Conservation (phyloP, 371 early-diverging fungal species). For the Rhizopus stolonifer region DNA sequence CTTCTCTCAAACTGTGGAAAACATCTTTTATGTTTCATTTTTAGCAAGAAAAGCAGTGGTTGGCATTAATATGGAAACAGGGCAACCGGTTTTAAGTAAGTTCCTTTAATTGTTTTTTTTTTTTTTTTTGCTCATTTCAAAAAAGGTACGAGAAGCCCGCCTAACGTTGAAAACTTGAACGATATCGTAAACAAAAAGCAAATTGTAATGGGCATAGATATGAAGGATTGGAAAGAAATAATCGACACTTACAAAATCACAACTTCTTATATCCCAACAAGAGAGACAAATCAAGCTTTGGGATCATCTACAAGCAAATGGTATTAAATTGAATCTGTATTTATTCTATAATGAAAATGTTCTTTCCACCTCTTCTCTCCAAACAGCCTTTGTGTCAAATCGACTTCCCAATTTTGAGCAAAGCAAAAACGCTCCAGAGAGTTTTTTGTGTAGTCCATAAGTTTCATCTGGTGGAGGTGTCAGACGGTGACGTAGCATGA, state of each 20-base stretch:
- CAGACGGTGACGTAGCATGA: constrained; percentile 90
- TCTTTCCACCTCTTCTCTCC: constrained; percentile 51
- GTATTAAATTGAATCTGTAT: neutral
- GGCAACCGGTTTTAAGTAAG: constrained; percentile 65
- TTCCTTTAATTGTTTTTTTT: neutral
- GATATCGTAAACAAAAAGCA: constrained; percentile 74
- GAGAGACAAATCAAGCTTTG: neutral
- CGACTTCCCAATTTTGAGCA: constrained; percentile 82
- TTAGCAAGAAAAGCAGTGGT: constrained; percentile 84
- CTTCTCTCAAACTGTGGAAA: constrained; percentile 92
- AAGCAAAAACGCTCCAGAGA: constrained; percentile 91
- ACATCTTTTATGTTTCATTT: constrained; percentile 92
- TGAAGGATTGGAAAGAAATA: constrained; percentile 68
- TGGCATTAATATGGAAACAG: constrained; percentile 67
- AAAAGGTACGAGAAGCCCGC: constrained; percentile 57
- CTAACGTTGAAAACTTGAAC: constrained; percentile 63
- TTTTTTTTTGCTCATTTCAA: constrained; percentile 6
- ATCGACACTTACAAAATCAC: constrained; percentile 66
- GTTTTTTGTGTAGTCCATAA: constrained; percentile 93
- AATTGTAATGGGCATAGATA: constrained; percentile 79
- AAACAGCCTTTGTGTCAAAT: constrained; percentile 70
- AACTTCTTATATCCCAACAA: constrained; percentile 9
- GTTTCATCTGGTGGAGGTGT: constrained; percentile 98
- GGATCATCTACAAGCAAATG: neutral
- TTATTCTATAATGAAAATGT: neutral